Base-by-base conservation (phyloP, 1,284 basidiomycete genomes). In the Apiotrichum siamense region DNA sequence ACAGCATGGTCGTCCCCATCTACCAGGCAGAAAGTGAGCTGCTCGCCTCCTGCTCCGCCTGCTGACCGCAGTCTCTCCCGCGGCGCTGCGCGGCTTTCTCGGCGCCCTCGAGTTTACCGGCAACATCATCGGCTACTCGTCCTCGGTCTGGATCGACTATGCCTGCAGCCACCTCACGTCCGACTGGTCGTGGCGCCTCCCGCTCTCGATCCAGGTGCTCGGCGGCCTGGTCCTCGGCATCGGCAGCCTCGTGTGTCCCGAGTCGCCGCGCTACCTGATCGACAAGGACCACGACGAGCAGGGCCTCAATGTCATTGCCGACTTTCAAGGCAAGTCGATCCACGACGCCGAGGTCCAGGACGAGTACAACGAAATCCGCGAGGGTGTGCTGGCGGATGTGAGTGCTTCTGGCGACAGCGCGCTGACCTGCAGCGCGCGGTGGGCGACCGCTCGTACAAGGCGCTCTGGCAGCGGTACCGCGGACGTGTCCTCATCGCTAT, bases 41-140 rank as follows among this genome's bases (percentile, higher is more conserved):
- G 27, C 3, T 3, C 12, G 3, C 31, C 29, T 32, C 7, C 11
- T 41, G 4, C 43, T 33, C 23, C 29, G 10, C 27, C n/a, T 35
- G 47, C 57, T 57, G 36, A 59, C 52, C 23, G 33, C 46, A 65
- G 58, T 61, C 40, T 42, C 36, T 29, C 17, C 47, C 3, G 39
- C 47, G 18, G 21, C 57, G 18, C 63, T 92, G 85, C 81, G 91
- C 65, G 91, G 91, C 47, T 85, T 88, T 45, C 77, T 96, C 44
- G 94, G 92, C 4, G 96, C 91, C 65, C 92, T 97, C 80, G 94
- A 97, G 68, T 98, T 97, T 70, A 97, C 94, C 0, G 86, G 85
- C 49, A 91, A 92, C 53, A 87, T 97, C 62, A 78, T 91, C 53
- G 94, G 94, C 42, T 98, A 98, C 70, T 86, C 91, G n/a, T 83